A percentile compares a stretch with the other conserved stretches of the same genome.
phyloP scores from a whole-genome alignment of 805 yeast genomes.

The Metschnikowia baotianmanensis region DNA sequence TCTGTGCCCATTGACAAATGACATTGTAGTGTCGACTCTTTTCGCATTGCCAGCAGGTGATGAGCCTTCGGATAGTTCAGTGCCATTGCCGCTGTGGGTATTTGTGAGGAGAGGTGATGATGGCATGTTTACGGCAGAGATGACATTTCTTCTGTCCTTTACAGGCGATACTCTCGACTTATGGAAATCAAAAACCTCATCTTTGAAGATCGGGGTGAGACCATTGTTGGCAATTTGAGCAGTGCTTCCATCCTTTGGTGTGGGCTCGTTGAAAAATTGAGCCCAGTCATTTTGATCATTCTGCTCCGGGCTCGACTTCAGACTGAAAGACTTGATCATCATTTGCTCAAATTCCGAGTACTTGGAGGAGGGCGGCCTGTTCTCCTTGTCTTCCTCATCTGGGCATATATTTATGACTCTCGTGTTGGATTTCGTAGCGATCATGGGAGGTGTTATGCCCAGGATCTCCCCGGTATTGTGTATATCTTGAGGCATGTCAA shows the following conservation, averaged over 20 bases:
- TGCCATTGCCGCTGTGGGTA: conserved; percentile 13
- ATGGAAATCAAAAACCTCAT: conserved; percentile 31
- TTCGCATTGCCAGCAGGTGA: conserved; percentile 36
- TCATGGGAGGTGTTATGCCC: conserved; percentile 45
- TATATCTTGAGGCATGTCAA: conserved; percentile 35
- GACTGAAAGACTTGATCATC: conserved; percentile 26
- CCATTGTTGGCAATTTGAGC: conserved; percentile 13
- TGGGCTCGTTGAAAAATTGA: conserved; percentile 41
- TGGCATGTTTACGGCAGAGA: conserved; percentile 35
- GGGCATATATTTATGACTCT: conserved; percentile 52
- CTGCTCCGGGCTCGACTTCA: conserved; percentile 38
- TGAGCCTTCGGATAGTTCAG: conserved; percentile 19
- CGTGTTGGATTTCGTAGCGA: conserved; percentile 56
- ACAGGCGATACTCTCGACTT: conserved; percentile 31
- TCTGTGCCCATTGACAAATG: conserved; percentile 16
- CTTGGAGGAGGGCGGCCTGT: conserved; percentile 22
- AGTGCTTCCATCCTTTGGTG: conserved; percentile 34
- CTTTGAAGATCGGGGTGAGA: conserved; percentile 21
- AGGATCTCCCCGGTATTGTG: conserved; percentile 9
- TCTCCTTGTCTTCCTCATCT: conserved; percentile 29
- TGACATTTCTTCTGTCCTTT: conserved; percentile 19
- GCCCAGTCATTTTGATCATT: conserved; percentile 43
- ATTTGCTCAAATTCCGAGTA: conserved; percentile 24
- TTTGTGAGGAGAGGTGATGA: conserved; percentile 37
- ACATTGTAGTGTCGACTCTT: conserved; percentile 36